A percentile compares a stretch with the other conserved stretches of the same genome.
These are phyloP conservation scores for Papilionanthe hybrid DNA, from an alignment of 116 monocot species.

Conservation along the genomic window DNA sequence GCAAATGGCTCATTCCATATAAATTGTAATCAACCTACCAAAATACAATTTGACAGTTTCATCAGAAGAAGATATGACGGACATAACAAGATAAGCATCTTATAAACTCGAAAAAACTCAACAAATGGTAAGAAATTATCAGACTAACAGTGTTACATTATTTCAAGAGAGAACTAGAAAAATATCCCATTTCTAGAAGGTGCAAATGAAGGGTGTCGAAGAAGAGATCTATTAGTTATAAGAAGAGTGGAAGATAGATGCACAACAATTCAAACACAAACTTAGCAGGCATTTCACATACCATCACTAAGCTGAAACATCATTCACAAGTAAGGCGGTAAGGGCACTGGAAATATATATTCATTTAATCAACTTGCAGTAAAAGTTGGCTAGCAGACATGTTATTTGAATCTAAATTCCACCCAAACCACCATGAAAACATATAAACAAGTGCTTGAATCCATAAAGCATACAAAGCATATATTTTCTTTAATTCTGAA, in stretches of 20 bases:
- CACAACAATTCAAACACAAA: background rate
- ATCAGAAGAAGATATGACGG: background rate
- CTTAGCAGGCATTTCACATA: background rate
- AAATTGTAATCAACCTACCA: conserved; percentile 86
- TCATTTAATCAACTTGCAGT: background rate
- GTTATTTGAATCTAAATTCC: background rate
- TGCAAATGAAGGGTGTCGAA: background rate
- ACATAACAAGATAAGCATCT: background rate
- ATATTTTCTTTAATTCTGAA: background rate
- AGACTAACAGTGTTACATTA: background rate
- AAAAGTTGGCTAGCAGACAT: background rate
- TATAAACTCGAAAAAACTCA: background rate
- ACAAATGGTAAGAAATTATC: background rate
- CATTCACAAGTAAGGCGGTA: background rate
- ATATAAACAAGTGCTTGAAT: background rate
- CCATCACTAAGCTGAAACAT: background rate
- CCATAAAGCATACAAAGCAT: background rate
- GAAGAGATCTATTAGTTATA: background rate
- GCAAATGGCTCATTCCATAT: conserved; percentile 89
- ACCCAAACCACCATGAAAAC: background rate
- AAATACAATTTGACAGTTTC: background rate
- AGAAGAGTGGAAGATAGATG: no score
- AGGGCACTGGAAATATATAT: background rate
- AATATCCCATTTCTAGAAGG: background rate
- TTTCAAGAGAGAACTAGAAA: background rate